These are phyloP conservation scores for Ogataea pini DNA, from an alignment of 805 yeast species.

Conservation along the genomic window DNA sequence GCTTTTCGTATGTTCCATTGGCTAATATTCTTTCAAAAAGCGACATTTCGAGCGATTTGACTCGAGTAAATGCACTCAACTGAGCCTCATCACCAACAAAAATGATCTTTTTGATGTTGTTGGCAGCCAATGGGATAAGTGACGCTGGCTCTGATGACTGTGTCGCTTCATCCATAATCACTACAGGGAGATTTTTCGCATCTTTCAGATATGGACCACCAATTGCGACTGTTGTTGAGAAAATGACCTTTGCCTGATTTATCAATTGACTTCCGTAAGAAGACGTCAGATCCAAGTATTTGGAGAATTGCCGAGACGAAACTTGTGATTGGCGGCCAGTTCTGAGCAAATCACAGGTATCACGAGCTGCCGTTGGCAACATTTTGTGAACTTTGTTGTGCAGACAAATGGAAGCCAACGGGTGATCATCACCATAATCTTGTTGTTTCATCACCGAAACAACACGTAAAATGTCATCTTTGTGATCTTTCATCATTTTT, in stretches of 20 bases:
- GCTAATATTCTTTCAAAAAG: conserved; percentile 65
- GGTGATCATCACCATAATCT: conserved; percentile 58
- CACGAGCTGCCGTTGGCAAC: conserved; percentile 47
- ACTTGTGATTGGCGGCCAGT: conserved; percentile 43
- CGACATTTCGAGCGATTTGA: conserved; percentile 65
- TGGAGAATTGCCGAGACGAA: conserved; percentile 49
- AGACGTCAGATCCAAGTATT: conserved; percentile 45
- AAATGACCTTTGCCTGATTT: conserved; percentile 67
- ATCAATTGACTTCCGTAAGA: conserved; percentile 50
- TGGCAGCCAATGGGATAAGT: conserved; percentile 67
- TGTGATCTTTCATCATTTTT: conserved; percentile 53
- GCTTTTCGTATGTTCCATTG: conserved; percentile 60
- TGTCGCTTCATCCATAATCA: conserved; percentile 78
- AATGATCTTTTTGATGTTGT: conserved; percentile 64
- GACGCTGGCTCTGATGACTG: conserved; percentile 76
- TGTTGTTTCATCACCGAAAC: conserved; percentile 60
- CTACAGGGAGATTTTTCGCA: conserved; percentile 52
- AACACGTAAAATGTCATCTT: conserved; percentile 55
- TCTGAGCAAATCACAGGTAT: conserved; percentile 44
- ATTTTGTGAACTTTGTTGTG: conserved; percentile 59
- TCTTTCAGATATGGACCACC: conserved; percentile 65
- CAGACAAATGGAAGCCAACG: conserved; percentile 58
- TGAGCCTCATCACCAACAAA: conserved; percentile 81
- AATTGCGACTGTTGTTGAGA: conserved; percentile 72
- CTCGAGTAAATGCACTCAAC: conserved; percentile 68